Evolutionary conservation across 2,329 filamentous ascomycete species (phyloP), one percentile per base, ranked within the genome.

Genomic region (Elsinoe australis): DNA sequence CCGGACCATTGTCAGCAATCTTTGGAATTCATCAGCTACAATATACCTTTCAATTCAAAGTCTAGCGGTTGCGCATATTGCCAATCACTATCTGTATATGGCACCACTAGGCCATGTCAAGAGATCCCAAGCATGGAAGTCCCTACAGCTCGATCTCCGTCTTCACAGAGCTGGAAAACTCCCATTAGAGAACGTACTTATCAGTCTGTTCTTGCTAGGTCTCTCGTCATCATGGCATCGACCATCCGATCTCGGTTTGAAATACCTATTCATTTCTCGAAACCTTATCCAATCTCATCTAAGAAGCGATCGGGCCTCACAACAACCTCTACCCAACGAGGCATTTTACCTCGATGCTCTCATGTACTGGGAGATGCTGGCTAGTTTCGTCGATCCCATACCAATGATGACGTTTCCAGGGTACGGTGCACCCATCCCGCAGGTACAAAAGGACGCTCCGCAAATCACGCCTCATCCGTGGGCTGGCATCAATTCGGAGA

Each of bases 151-250:
- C 10, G 70, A 75, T 39, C 60, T 71, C 8, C 61, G 63, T 34
- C 64, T 75, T 50, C 68, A 76, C 14, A 60, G 65, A 29, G 59
- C 55, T 32, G 64, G 62, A 4, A 61, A 64, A 18, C 53, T 58
- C n/a, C 62, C 58, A 29, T 58, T 61, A 4, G 76, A 78, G 31
- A 75, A 73, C 47, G 72, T 74, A 0, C 65, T 80, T 7, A 56
- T 81, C n/a, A 74, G 74, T 3, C 64, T 80, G 22, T 69, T 80
- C 32, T 70, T 81, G 56, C 69, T 80, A 0, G 78, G 77, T 2
- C 71, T 78, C 49, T 78, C 75, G 1, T 76, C 77, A 4, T 73
- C 73, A 28, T 81, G 78, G 78, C 76, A 80, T 49, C 71, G 79
- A 36, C 68, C 74, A 12, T 69, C 64, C 31, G 74, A 75, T 42